These are phyloP conservation scores for Volvox carteri DNA, from an alignment of 163 green algal genomes.

Conservation along the genomic window DNA sequence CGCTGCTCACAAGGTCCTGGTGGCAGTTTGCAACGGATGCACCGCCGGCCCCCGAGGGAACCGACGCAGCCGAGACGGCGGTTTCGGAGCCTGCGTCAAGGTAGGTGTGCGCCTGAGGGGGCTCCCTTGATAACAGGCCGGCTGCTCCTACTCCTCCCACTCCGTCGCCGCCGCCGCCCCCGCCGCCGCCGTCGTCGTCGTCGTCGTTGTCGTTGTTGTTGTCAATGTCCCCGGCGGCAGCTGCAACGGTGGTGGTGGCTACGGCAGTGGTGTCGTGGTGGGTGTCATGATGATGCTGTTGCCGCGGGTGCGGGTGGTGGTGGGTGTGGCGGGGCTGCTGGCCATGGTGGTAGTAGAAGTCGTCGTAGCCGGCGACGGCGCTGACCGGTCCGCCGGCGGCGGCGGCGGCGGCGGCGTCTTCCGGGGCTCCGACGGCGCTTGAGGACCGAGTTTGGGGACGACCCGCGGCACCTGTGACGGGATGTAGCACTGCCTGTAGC, in stretches of 20 bases:
- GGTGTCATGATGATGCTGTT: too few species aligned
- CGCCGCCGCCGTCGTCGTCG: neutral
- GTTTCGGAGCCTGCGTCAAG: slow-evolving; percentile 14
- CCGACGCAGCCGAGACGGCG: neutral
- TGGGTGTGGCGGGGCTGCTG: too few species aligned
- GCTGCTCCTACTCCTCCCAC: neutral
- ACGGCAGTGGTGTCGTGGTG: too few species aligned
- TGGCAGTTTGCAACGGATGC: neutral
- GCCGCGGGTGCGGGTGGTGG: too few species aligned
- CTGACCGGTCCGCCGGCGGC: too few species aligned
- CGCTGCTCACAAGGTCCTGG: slow-evolving; percentile 4
- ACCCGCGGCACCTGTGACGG: too few species aligned
- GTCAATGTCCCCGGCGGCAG: neutral
- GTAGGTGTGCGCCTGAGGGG: neutral
- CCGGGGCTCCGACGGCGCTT: neutral
- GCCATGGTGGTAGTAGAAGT: too few species aligned
- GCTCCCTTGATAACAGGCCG: neutral
- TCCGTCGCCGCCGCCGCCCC: neutral
- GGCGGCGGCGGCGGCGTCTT: neutral
- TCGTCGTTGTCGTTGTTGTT: neutral
- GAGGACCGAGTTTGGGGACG: neutral
- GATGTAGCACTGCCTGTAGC: too few species aligned
- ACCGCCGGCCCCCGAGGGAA: neutral
- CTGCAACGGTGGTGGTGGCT: neutral
- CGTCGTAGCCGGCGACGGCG: too few species aligned